Evolutionary conservation across 805 yeast genomes (phyloP).

Genomic region (Barnettozyma siamensis): DNA sequence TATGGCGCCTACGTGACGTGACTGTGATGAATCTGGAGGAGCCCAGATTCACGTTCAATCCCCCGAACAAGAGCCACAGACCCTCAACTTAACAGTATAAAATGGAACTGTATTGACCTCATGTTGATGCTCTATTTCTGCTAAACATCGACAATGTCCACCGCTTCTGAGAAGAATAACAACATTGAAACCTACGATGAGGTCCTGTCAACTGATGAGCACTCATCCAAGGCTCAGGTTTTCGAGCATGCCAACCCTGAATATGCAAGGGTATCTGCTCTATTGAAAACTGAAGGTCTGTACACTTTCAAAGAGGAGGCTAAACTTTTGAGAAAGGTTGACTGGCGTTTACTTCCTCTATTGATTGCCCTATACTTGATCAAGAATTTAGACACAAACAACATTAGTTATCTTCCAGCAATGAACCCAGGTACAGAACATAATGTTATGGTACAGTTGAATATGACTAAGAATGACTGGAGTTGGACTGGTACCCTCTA

Average conservation of each 20-base stretch:
- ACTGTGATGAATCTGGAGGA: too few species aligned
- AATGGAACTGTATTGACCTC: too few species aligned
- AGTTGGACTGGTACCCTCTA: conserved; percentile 13
- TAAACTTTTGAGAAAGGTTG: conserved; percentile 12
- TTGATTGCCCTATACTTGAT: conserved; percentile 13
- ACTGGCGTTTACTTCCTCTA: conserved; percentile 13
- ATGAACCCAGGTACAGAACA: conserved; percentile 7
- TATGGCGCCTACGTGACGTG: too few species aligned
- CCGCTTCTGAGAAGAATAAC: neutral
- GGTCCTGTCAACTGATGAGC: neutral
- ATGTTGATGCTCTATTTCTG: too few species aligned
- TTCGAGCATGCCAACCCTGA: neutral
- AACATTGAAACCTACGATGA: neutral
- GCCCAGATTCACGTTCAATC: too few species aligned
- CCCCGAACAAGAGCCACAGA: too few species aligned
- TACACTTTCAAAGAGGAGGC: conserved; percentile 6
- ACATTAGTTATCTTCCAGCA: conserved; percentile 13
- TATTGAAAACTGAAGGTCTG: conserved; percentile 7
- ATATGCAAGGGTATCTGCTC: neutral
- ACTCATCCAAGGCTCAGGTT: neutral
- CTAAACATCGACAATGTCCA: neutral
- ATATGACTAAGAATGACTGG: conserved; percentile 12
- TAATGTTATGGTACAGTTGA: conserved; percentile 10
- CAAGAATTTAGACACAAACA: conserved; percentile 16
- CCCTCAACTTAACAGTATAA: too few species aligned